Conservation (phyloP, 1,139 yeast species). For the Candida sanyaensis region DNA sequence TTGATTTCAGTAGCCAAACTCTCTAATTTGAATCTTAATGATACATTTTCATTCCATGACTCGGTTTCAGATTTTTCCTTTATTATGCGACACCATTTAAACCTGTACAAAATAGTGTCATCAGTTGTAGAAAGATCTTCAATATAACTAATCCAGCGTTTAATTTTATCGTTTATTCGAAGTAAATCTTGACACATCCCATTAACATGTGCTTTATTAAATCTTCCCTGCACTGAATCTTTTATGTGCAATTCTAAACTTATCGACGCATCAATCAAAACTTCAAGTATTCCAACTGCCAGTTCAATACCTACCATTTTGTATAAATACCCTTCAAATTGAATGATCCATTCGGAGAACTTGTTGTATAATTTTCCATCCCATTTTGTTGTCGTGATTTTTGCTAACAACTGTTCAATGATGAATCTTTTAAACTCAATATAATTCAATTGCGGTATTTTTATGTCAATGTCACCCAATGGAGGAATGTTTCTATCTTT, state of each 20-base stretch:
- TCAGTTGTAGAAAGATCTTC: slow-evolving; percentile 9
- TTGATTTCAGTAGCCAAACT: slow-evolving; percentile 19
- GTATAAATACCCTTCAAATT: slow-evolving; percentile 25
- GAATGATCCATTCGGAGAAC: slow-evolving; percentile 37
- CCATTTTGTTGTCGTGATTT: slow-evolving; percentile 30
- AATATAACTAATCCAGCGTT: slow-evolving; percentile 36
- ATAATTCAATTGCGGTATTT: slow-evolving; percentile 34
- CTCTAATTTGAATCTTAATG: slow-evolving; percentile 25
- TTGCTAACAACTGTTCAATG: slow-evolving; percentile 36
- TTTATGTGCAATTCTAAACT: slow-evolving; percentile 30
- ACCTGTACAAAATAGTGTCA: slow-evolving; percentile 20
- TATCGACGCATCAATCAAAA: slow-evolving; percentile 54
- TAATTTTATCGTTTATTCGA: slow-evolving; percentile 36
- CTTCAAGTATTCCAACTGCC: slow-evolving; percentile 49
- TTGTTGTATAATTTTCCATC: slow-evolving; percentile 20
- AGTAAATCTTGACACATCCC: slow-evolving; percentile 39
- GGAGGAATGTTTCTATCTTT: slow-evolving; percentile 5
- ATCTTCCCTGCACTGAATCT: slow-evolving; percentile 18
- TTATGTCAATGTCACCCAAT: slow-evolving; percentile 8
- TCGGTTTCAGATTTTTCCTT: slow-evolving; percentile 33
- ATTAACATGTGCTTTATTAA: slow-evolving; percentile 19
- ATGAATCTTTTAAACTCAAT: slow-evolving; percentile 49
- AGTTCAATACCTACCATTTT: slow-evolving; percentile 1
- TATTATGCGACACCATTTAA: slow-evolving; percentile 37
- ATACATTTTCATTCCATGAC: slow-evolving; percentile 32